Percentiles rank a stretch among this genome's conserved stretches.
Evolutionary conservation across 1,139 yeast genomes (phyloP).

Genomic region (Candida dubliniensis): DNA sequence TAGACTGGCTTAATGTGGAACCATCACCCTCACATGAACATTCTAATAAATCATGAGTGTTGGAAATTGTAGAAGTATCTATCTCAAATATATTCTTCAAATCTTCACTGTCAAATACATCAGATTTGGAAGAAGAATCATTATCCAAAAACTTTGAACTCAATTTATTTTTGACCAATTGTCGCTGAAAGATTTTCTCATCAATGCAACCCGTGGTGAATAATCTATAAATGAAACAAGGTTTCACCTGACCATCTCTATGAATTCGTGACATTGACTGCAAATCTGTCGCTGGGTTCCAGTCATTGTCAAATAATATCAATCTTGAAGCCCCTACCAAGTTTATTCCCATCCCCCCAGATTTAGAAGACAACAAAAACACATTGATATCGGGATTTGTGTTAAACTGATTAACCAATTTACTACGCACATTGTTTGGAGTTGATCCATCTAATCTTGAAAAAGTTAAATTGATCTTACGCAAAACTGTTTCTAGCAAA

Average conservation of each 20-base stretch:
- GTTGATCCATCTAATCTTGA: slow-evolving; percentile 85
- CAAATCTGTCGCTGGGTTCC: slow-evolving; percentile 91
- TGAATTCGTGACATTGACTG: slow-evolving; percentile 97
- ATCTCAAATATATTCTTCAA: slow-evolving; percentile 74
- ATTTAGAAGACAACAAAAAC: slow-evolving; percentile 80
- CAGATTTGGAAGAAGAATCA: slow-evolving; percentile 35
- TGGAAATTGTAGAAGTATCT: slow-evolving; percentile 51
- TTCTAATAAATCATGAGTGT: slow-evolving; percentile 83
- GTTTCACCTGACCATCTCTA: slow-evolving; percentile 83
- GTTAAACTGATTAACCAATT: slow-evolving; percentile 72
- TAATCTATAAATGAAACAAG: slow-evolving; percentile 81
- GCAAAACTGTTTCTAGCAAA: slow-evolving; percentile 60
- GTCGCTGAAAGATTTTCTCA: slow-evolving; percentile 94
- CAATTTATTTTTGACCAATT: slow-evolving; percentile 76
- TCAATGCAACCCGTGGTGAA: slow-evolving; percentile 88
- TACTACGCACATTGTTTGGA: slow-evolving; percentile 61
- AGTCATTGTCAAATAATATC: slow-evolving; percentile 82
- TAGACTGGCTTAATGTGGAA: slow-evolving; percentile 1
- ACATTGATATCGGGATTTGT: slow-evolving; percentile 48
- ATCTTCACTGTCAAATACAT: slow-evolving; percentile 61
- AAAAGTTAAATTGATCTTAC: slow-evolving; percentile 50
- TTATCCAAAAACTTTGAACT: slow-evolving; percentile 76
- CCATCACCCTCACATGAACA: slow-evolving; percentile 61
- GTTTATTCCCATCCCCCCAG: slow-evolving; percentile 94
- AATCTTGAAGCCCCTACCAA: slow-evolving; percentile 87